Percentiles rank a stretch among this genome's conserved stretches.
These are phyloP conservation scores for Peribolospora kevripleyi DNA, from an alignment of 768 basidiomycete genomes.

Conservation along the genomic window DNA sequence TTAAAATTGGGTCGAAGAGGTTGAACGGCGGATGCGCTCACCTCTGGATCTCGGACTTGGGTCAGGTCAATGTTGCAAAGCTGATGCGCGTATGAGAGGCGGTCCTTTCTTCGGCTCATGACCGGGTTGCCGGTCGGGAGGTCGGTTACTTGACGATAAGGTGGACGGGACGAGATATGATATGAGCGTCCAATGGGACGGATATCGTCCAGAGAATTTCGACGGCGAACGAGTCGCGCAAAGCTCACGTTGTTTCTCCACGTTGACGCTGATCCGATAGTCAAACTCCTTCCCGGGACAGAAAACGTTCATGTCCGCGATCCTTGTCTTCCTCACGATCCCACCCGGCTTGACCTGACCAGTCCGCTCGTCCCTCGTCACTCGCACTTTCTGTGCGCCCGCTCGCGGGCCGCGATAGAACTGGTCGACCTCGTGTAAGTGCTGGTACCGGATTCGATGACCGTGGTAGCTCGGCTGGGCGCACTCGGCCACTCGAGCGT, in stretches of 20 bases:
- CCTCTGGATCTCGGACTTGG: constrained; percentile 40
- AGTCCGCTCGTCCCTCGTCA: constrained; percentile 1
- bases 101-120: constrained; percentile 43
- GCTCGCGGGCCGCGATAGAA: constrained; percentile 30
- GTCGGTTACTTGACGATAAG: not conserved
- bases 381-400: constrained; percentile 6
- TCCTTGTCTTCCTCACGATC: constrained; percentile 49
- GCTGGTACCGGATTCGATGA: constrained; percentile 44
- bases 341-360: constrained; percentile 31
- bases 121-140: not conserved
- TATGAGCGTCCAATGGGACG: not conserved
- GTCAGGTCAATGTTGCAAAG: constrained; percentile 83
- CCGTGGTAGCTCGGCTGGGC: constrained; percentile 28
- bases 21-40: not conserved
- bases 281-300: constrained; percentile 61
- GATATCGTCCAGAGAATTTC: no score
- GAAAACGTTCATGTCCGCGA: constrained; percentile 70
- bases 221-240: not conserved
- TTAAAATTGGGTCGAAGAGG: not conserved
- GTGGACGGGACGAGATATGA: not conserved
- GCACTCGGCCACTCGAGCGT: constrained; percentile 42
- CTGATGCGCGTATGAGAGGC: constrained; percentile 80
- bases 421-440: constrained; percentile 51
- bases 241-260: constrained; percentile 61
- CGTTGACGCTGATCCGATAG: constrained; percentile 76